Percentiles rank a stretch among this genome's conserved stretches.
Evolutionary conservation across 352 stramenopile genomes (phyloP).

Genomic region (Phytopythium montanum): DNA sequence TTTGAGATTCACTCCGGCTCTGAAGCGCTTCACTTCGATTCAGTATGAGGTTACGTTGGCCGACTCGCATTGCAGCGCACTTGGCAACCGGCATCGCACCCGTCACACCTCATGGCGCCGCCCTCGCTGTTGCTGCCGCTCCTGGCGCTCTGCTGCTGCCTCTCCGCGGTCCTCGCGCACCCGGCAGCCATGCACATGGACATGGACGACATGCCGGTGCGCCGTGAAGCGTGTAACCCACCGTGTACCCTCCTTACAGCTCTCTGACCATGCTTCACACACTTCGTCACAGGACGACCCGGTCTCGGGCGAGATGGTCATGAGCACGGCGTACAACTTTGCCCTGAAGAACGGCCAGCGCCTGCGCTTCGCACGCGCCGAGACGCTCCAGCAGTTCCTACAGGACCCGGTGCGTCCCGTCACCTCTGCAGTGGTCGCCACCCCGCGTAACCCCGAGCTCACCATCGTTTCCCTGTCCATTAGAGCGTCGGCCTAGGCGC

Average conservation of each 20-base stretch:
- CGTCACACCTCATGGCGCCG: background rate
- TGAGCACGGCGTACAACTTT: slow-evolving; percentile 53
- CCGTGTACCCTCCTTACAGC: background rate
- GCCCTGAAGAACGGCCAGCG: slow-evolving; percentile 61
- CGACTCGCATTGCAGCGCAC: no score
- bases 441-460: background rate
- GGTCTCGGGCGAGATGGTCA: slow-evolving; percentile 66
- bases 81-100: background rate
- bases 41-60: no score
- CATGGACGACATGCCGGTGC: slow-evolving; percentile 59
- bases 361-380: slow-evolving; percentile 48
- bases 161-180: slow-evolving; percentile 4
- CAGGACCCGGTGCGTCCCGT: slow-evolving; percentile 34
- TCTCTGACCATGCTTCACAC: no score
- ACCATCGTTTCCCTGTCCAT: background rate
- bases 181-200: slow-evolving; percentile 23
- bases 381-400: slow-evolving; percentile 51
- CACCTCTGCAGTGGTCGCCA: background rate
- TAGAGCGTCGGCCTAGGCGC: slow-evolving; percentile 40
- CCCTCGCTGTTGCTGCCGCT: slow-evolving; percentile 14
- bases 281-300: slow-evolving; percentile 66
- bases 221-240: background rate
- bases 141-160: slow-evolving; percentile 3
- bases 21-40: no score
- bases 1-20: background rate